These are phyloP conservation scores for Beauveria sp. DNA, from an alignment of 2,329 filamentous ascomycete genomes.

Conservation along the genomic window DNA sequence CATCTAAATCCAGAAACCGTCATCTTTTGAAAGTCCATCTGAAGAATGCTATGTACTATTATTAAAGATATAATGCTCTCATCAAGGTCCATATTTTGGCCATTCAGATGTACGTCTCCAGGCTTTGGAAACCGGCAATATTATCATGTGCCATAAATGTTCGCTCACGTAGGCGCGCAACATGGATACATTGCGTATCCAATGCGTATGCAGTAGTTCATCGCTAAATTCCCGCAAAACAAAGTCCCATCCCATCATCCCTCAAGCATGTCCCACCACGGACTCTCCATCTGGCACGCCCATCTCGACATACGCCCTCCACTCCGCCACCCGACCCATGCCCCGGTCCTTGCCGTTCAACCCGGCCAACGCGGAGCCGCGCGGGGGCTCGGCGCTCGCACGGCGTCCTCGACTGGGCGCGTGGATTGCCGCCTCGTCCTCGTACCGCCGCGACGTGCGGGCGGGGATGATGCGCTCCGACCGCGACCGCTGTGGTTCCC, in stretches of 20 bases:
- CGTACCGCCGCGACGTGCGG: constrained; percentile 18
- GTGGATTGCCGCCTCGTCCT: constrained; percentile 24
- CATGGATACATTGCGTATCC: background rate
- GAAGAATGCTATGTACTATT: too few species aligned
- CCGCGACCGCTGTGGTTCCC: background rate
- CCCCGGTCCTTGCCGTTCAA: constrained; percentile 37
- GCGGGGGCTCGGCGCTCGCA: constrained; percentile 21
- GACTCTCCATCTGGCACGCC: constrained; percentile 30
- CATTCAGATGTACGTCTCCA: background rate
- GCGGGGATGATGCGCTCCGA: constrained; percentile 7
- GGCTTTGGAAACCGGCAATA: background rate
- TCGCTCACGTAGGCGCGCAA: background rate
- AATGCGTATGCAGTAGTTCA: background rate
- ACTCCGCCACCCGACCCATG: constrained; percentile 40
- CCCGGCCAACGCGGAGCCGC: constrained; percentile 39
- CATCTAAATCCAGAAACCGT: background rate
- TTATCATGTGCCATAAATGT: background rate
- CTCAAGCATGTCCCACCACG: constrained; percentile 10
- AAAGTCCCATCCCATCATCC: background rate
- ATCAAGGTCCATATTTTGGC: background rate
- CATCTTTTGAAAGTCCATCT: too few species aligned
- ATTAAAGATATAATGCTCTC: too few species aligned
- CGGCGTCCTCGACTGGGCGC: constrained; percentile 22
- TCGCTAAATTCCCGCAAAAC: background rate
- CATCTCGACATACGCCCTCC: constrained; percentile 39